Base-by-base conservation (phyloP, 352 stramenopile species). In the Globisporangium cystogenes region DNA sequence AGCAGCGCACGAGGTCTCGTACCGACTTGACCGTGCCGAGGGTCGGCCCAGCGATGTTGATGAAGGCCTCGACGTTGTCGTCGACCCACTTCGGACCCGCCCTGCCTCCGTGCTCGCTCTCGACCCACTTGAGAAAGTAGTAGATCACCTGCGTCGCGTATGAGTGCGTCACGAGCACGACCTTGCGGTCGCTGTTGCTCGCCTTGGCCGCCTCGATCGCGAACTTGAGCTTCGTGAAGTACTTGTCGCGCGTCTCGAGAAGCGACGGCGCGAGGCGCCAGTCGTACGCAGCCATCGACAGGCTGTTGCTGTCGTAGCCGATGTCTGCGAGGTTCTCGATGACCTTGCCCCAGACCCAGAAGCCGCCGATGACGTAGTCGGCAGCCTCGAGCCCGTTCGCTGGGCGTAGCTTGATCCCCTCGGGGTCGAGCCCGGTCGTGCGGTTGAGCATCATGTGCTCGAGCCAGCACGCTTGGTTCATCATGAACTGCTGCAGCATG, bases 121-220 rank as follows among this genome's bases (percentile, higher is more conserved):
- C 89, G 44, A 98, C 93, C 96, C 96, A 99, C 48, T 96, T 82
- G 51, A 98, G 86, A 59, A 98, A 98, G 70, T 97, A 96, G 46
- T 96, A 83, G n/a, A 93, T 73, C 11, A 98, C 74, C 39, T 96
- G 88, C 10, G 74, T 82, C 10, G 90, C 93, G 70, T 98, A 97
- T 46, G 86, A 97, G 67, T 99, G 96, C 10, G 86, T 86, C 18
- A 97, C 67, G 12, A 98, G 51, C 43, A 98, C 86, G 26, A 96
- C 92, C 57, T 98, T 98, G 46, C 65, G 66, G 31, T 84, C 82
- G 23, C 61, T 72, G 16, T 76, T 82, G 12, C 76, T 70, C 40
- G 73, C 68, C 31, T 84, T 72, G 20, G 93, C 80, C 55, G 90
- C 92, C 73, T 99, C 93, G 53, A 98, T 94, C 37, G 73, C 89